Conservation (phyloP, 257 asterid species). For the Schizonepeta tenuifolia region DNA sequence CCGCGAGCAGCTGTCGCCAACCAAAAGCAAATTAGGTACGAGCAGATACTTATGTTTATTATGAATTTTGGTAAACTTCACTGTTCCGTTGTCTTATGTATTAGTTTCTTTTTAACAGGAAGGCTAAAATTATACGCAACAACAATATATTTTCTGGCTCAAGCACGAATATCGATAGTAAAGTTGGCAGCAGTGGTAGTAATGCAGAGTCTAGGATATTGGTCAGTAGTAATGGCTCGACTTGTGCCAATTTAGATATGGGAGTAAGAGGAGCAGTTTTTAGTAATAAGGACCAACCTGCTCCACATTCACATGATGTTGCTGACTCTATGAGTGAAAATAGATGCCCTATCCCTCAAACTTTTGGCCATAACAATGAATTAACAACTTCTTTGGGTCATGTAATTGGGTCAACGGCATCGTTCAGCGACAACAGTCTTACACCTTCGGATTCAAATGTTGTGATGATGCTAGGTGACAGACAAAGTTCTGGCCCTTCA, state of each 20-base stretch:
- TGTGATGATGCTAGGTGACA: conserved; percentile 35
- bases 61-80: conserved; percentile 20
- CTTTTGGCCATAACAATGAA: conserved; percentile 33
- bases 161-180: conserved; percentile 40
- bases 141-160: conserved; percentile 44
- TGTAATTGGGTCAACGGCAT: conserved; percentile 39
- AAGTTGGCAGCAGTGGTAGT: conserved; percentile 38
- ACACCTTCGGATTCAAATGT: conserved; percentile 35
- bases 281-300: conserved; percentile 34
- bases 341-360: conserved; percentile 39
- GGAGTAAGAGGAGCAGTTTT: conserved; percentile 36
- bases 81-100: conserved; percentile 21
- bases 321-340: conserved; percentile 36
- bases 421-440: conserved; percentile 34
- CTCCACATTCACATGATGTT: conserved; percentile 41
- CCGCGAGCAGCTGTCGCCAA: conserved; percentile 50
- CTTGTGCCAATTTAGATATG: conserved; percentile 31
- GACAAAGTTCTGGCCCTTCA: conserved; percentile 37
- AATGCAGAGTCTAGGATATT: conserved; percentile 37
- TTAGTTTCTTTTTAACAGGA: conserved; percentile 53
- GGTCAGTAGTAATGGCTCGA: conserved; percentile 41
- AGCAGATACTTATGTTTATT: conserved; percentile 12
- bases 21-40: conserved; percentile 65
- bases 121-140: conserved; percentile 71
- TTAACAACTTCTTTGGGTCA: conserved; percentile 33